These are phyloP conservation scores for Pneumocystis oryctolagi DNA, from an alignment of 1,139 yeast genomes.

Conservation along the genomic window DNA sequence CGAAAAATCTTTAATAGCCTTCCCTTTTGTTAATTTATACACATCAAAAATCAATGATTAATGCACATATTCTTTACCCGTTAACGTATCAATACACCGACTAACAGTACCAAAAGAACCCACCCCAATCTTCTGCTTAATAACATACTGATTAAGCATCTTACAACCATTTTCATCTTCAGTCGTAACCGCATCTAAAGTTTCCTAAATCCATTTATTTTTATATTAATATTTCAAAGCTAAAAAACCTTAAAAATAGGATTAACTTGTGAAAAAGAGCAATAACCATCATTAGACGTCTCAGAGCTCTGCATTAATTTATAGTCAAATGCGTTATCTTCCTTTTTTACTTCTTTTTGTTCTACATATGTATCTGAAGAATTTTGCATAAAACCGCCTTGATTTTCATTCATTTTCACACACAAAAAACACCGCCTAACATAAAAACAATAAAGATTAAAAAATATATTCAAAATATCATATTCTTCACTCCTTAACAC, in stretches of 20 bases:
- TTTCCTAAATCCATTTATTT: constrained; percentile 10
- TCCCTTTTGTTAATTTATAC: background rate
- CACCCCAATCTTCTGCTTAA: constrained; percentile 55
- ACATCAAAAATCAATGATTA: background rate
- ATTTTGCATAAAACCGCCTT: background rate
- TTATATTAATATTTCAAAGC: constrained; percentile 1
- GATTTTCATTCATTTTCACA: background rate
- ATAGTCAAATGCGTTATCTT: background rate
- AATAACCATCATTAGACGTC: background rate
- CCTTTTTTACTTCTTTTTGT: too few species aligned
- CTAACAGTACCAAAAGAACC: constrained; percentile 89
- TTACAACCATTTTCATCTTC: constrained; percentile 22
- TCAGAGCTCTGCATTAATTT: background rate
- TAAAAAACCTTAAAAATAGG: background rate
- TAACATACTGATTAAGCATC: constrained; percentile 36
- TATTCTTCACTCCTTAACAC: too few species aligned
- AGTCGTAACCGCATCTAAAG: constrained; percentile 15
- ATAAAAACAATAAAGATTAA: background rate
- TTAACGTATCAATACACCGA: constrained; percentile 50
- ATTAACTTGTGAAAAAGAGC: background rate
- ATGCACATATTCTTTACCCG: constrained; percentile 30
- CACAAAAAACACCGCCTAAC: background rate
- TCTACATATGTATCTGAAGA: background rate
- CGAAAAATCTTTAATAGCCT: background rate
- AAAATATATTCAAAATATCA: too few species aligned